Evolutionary conservation across 139 green algal species (phyloP).

Genomic region (Asterochloris erici): DNA sequence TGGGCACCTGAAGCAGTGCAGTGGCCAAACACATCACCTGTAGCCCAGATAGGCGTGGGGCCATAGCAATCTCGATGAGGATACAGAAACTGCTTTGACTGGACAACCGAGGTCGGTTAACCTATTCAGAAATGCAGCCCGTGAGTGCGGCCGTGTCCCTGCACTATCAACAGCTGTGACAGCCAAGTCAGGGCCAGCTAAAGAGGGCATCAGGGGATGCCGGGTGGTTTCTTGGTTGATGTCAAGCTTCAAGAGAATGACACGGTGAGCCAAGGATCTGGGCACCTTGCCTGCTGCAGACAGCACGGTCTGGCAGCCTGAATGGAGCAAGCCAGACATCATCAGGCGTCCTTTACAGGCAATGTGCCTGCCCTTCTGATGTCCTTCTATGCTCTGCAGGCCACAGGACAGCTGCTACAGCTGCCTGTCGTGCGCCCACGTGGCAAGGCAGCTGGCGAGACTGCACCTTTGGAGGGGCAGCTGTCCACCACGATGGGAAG

Average conservation of each 20-base stretch:
- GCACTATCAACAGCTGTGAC: too few species aligned
- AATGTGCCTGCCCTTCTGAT: background rate
- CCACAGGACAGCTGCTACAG: slow-evolving; percentile 48
- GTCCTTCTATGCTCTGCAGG: background rate
- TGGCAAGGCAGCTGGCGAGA: background rate
- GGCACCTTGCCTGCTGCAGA: background rate
- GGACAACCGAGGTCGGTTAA: too few species aligned
- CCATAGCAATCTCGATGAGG: too few species aligned
- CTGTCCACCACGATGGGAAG: background rate
- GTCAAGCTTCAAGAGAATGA: slow-evolving; percentile 23
- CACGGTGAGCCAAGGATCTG: slow-evolving; percentile 38
- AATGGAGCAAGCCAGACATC: background rate
- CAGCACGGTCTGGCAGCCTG: background rate
- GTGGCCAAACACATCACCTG: slow-evolving; percentile 10
- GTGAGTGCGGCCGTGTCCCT: too few species aligned
- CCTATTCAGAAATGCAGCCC: too few species aligned
- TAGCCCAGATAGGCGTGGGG: slow-evolving; percentile 14
- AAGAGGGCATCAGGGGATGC: slow-evolving; percentile 9
- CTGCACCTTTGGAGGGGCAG: background rate
- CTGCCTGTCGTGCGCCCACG: slow-evolving; percentile 49
- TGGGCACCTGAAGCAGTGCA: background rate
- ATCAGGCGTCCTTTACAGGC: too few species aligned
- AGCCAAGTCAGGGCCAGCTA: background rate
- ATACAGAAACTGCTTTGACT: too few species aligned
- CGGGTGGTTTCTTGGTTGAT: slow-evolving; percentile 42